phyloP scores from a whole-genome alignment of 305 asterid genomes.

The Rubia occidens region DNA sequence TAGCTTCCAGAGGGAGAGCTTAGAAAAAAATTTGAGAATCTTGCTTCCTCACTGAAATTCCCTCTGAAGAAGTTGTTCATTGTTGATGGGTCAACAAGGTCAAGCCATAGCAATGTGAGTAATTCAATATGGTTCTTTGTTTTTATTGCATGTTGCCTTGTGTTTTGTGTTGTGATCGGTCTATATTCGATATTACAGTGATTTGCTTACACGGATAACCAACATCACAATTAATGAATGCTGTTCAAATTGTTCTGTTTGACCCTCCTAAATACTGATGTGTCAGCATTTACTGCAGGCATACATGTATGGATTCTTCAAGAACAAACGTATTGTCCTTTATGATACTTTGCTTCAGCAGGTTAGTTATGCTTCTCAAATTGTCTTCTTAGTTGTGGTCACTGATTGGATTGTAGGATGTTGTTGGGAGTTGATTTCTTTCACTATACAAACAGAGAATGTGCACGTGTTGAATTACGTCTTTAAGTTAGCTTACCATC shows the following conservation, averaged over 20 bases:
- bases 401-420: background rate
- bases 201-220: background rate
- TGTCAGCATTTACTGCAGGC: conserved; percentile 49
- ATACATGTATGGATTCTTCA: conserved; percentile 96
- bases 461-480: background rate
- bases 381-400: background rate
- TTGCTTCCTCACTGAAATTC: conserved; percentile 81
- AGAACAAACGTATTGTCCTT: conserved; percentile 91
- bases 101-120: conserved; percentile 97
- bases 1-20: conserved; percentile 93
- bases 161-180: background rate
- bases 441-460: background rate
- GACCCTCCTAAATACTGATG: conserved; percentile 10
- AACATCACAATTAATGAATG: background rate
- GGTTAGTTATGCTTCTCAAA: conserved; percentile 30
- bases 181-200: background rate
- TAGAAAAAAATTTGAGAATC: conserved; percentile 71
- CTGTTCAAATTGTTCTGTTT: conserved; percentile 5
- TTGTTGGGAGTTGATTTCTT: background rate
- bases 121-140: conserved; percentile 6
- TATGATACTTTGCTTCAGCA: conserved; percentile 95
- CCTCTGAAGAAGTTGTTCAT: conserved; percentile 89
- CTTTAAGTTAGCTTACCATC: background rate
- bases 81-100: conserved; percentile 97
- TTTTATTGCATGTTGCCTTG: background rate